phyloP scores from a whole-genome alignment of 139 green algal species.

The Eudorina sp. region DNA sequence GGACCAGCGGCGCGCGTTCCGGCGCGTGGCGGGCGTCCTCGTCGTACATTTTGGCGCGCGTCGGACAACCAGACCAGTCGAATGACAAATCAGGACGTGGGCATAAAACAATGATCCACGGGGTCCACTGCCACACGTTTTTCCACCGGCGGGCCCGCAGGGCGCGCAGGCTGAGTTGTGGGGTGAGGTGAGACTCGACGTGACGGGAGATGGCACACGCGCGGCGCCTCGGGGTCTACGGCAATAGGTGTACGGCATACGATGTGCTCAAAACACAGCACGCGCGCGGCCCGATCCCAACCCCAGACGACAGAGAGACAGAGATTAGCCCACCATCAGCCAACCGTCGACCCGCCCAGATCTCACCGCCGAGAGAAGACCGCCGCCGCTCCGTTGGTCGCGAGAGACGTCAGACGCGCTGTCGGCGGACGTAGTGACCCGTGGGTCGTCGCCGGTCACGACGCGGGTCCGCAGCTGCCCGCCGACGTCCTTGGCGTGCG shows the following conservation, averaged over 20 bases:
- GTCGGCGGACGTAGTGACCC: background rate
- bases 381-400: background rate
- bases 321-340: too few species aligned
- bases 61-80: background rate
- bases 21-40: background rate
- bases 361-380: background rate
- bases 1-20: background rate
- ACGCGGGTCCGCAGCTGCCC: background rate
- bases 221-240: too few species aligned
- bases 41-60: background rate
- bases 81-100: background rate
- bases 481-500: background rate
- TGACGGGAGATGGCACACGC: too few species aligned
- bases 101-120: background rate
- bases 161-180: background rate
- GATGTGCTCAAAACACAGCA: too few species aligned
- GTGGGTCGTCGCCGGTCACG: background rate
- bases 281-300: too few species aligned
- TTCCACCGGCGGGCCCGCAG: too few species aligned
- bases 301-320: too few species aligned
- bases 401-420: background rate
- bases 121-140: background rate
- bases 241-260: too few species aligned
- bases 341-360: too few species aligned
- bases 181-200: too few species aligned